These are phyloP conservation scores for Euryodendron excelsum DNA, from an alignment of 148 eudicot genomes.

Conservation along the genomic window DNA sequence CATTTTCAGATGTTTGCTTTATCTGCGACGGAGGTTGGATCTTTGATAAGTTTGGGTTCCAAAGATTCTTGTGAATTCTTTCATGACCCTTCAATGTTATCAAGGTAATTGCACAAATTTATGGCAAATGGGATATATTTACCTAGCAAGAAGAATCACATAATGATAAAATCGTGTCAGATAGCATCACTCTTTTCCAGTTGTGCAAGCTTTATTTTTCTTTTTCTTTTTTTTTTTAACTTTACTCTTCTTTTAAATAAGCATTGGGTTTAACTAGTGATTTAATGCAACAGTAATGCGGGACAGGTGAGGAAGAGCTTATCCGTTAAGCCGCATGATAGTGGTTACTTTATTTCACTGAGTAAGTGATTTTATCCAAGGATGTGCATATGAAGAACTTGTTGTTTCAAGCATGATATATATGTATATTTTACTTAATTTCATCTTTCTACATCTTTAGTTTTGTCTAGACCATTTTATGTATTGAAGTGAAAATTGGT, in stretches of 20 bases:
- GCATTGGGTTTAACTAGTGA: slow-evolving; percentile 3
- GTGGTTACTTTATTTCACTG: slow-evolving; percentile 70
- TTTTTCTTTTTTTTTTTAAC: background rate
- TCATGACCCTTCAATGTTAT: slow-evolving; percentile 82
- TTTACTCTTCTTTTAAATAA: background rate
- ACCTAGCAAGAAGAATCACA: background rate
- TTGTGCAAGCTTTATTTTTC: background rate
- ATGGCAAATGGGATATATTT: background rate
- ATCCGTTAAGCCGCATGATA: slow-evolving; percentile 59
- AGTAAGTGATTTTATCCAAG: slow-evolving; percentile 46
- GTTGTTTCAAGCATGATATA: background rate
- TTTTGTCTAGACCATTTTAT: background rate
- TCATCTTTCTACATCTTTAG: background rate
- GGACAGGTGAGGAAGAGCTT: slow-evolving; percentile 92
- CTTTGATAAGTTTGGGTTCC: slow-evolving; percentile 66
- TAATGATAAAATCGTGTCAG: background rate
- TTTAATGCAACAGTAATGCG: slow-evolving; percentile 54
- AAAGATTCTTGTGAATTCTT: slow-evolving; percentile 83
- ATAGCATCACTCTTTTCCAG: background rate
- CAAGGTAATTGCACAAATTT: slow-evolving; percentile 43
- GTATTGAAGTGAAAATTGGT: background rate
- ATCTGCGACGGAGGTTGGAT: slow-evolving; percentile 81
- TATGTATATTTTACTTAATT: background rate
- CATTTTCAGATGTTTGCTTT: slow-evolving; percentile 68
- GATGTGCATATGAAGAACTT: background rate